A percentile compares a stretch with the other conserved stretches of the same genome.
Conservation (phyloP, 345 rosid genomes). For the Eucalyptus camaldulensis region DNA sequence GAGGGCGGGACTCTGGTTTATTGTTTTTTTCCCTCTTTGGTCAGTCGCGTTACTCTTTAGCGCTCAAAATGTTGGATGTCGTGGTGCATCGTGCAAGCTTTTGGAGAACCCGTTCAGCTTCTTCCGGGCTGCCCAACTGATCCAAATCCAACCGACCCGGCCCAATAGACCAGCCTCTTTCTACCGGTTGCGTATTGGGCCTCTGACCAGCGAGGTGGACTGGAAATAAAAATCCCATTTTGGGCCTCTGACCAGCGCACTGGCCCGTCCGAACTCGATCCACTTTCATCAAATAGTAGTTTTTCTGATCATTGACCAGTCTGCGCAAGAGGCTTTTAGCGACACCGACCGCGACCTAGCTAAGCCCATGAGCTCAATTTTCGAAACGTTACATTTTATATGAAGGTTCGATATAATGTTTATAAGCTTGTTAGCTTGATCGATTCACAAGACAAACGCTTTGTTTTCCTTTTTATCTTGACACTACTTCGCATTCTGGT, state of each 20-base stretch:
- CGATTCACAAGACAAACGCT: not conserved
- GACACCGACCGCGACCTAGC: not conserved
- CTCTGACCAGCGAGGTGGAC: not conserved
- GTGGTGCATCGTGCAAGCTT: not conserved
- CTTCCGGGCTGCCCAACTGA: not conserved
- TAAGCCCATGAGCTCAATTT: not conserved
- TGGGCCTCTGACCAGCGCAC: not conserved
- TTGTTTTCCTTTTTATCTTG: not conserved
- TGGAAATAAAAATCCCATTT: not conserved
- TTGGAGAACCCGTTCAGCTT: not conserved
- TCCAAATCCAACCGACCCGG: not conserved
- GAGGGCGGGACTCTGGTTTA: not conserved
- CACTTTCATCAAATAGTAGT: not conserved
- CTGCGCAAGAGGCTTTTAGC: not conserved
- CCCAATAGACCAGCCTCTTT: not conserved
- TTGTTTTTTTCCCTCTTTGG: not conserved
- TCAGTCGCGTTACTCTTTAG: not conserved
- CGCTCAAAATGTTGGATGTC: not conserved
- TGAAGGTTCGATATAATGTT: not conserved
- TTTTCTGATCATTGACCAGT: not conserved
- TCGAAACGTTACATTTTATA: not conserved
- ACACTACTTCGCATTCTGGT: not conserved
- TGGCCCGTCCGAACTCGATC: not conserved
- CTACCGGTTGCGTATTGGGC: not conserved
- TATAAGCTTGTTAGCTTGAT: not conserved